Base-by-base conservation (phyloP, 768 basidiomycete species). In the Tremella mesenterica region DNA sequence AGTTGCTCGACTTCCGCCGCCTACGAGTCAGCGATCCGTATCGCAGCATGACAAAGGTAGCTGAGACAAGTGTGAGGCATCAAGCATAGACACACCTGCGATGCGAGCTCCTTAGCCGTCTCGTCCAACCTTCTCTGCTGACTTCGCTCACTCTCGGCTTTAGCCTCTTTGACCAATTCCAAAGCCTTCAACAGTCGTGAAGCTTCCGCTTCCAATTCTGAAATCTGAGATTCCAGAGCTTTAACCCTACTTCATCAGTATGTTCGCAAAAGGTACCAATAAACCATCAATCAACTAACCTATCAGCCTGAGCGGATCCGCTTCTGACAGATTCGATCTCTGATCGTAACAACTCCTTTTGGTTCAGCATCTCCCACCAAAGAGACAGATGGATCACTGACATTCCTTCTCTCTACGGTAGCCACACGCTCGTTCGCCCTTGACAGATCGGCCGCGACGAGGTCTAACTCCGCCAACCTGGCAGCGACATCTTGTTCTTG, bases 401-500 rank as follows among this genome's bases (percentile, higher is more conserved):
- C 89, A 75, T 99, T 97, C 47, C 95, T 81, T 57, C 91, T 81
- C 73, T 97, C 93, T 31, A 97, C 85, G 2, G 85, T 83, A 0
- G 86, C 88, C 2, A 96, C 86, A 16, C 93, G 83, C 64, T 83
- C 86, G 65, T 92, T 97, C n/a, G 95, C 91, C 16, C 90, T 81
- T 63, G 92, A 89, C 36, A 97, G 77, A 75, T 99, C 95, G 12
- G 86, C 87, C 23, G 87, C 85, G 62, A 96, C 82, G 83, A 96
- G 86, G 67, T 99, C 95, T 52, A 93, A 80, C 70, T 99, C 93
- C 0, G 87, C 85, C 20, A 96, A 80, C 59, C 90, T 86, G 1
- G 89, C 81, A 4, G 90, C 79, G 9, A 88, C 85, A 69, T 96
- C 93, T 67, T 95, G 88, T 71, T 97, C 90, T 77, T 95, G 89